Conservation (phyloP, 208 protist species). For the Trypanosoma grayi region DNA sequence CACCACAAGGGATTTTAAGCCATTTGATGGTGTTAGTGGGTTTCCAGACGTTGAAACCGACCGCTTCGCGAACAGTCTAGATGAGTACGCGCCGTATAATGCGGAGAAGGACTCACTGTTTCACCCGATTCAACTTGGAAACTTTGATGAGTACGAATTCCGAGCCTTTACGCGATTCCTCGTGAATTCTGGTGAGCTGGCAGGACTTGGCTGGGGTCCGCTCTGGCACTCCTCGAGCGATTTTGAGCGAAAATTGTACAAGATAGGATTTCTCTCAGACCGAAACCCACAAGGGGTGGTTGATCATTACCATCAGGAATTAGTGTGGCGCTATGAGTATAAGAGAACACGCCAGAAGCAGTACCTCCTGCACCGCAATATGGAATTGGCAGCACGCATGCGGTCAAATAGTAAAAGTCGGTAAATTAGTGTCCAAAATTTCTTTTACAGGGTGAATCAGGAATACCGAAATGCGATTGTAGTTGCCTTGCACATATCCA, state of each 20-base stretch:
- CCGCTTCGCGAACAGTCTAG: slow-evolving; percentile 68
- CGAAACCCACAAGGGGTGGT: slow-evolving; percentile 88
- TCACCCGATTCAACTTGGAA: slow-evolving; percentile 79
- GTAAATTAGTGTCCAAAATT: slow-evolving; percentile 3
- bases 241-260: slow-evolving; percentile 92
- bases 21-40: slow-evolving; percentile 85
- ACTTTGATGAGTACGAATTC: slow-evolving; percentile 92
- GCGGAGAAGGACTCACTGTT: slow-evolving; percentile 89
- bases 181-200: slow-evolving; percentile 88
- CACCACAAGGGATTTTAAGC: slow-evolving; percentile 89
- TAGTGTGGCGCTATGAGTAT: slow-evolving; percentile 91
- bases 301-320: slow-evolving; percentile 91
- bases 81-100: slow-evolving; percentile 90
- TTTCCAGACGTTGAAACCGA: slow-evolving; percentile 84
- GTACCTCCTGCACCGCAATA: slow-evolving; percentile 66
- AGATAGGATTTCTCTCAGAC: slow-evolving; percentile 90
- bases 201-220: slow-evolving; percentile 90
- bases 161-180: slow-evolving; percentile 82
- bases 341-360: slow-evolving; percentile 88
- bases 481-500: too few relatives aligned
- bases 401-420: neutral
- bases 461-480: too few relatives aligned
- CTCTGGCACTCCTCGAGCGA: slow-evolving; percentile 90
- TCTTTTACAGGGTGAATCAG: too few relatives aligned
- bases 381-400: slow-evolving; percentile 1